Evolutionary conservation across 495 filamentous ascomycete species (phyloP).

Genomic region (Penicillium canescens): DNA sequence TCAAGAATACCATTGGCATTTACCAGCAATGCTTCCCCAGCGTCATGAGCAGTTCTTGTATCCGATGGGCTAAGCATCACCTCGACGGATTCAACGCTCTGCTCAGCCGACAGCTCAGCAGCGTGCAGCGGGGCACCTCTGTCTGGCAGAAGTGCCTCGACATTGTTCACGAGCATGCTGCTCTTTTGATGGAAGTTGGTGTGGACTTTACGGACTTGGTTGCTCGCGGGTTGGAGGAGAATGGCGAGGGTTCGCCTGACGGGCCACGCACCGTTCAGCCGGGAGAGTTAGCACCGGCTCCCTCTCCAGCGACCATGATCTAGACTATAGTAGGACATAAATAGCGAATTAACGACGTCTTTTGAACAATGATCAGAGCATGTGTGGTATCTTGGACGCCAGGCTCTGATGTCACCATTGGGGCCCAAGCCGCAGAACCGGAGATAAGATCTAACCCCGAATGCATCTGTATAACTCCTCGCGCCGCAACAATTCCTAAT

Average conservation of each 20-base stretch:
- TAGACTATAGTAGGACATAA: background rate
- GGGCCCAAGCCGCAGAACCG: too few species aligned
- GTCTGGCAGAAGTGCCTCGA: conserved; percentile 84
- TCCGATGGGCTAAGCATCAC: conserved; percentile 94
- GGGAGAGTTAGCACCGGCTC: conserved; percentile 16
- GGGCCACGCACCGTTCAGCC: conserved; percentile 25
- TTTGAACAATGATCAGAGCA: too few species aligned
- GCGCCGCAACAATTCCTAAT: too few species aligned
- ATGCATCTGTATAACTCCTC: too few species aligned
- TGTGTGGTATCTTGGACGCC: too few species aligned
- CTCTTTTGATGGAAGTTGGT: conserved; percentile 79
- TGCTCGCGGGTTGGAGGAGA: conserved; percentile 36
- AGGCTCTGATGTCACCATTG: too few species aligned
- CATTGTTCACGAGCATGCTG: conserved; percentile 76
- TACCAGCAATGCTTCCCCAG: conserved; percentile 89
- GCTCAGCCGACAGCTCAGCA: conserved; percentile 79
- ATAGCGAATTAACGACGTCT: background rate
- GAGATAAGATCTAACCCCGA: too few species aligned
- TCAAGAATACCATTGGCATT: conserved; percentile 83
- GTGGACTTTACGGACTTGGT: conserved; percentile 84
- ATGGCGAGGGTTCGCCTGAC: conserved; percentile 18
- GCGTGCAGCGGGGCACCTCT: conserved; percentile 64
- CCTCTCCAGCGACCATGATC: conserved; percentile 2
- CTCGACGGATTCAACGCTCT: conserved; percentile 86
- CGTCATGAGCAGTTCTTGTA: conserved; percentile 83